Base-by-base conservation (phyloP, 2,329 filamentous ascomycete species). In the Alternaria novae-zelandiae region DNA sequence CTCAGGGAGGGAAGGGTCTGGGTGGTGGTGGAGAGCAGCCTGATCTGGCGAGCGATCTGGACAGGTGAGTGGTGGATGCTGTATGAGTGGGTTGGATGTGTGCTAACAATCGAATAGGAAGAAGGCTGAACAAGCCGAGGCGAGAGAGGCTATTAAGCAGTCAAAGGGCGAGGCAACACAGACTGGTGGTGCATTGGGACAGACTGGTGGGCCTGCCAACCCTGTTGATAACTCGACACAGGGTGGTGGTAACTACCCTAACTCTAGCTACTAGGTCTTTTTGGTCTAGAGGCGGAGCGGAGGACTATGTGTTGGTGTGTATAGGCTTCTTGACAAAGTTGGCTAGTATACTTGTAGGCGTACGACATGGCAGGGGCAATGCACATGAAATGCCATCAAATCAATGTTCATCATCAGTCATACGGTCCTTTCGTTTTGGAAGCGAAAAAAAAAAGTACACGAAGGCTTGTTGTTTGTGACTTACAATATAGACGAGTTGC, bases 91-190 rank as follows among this genome's bases (percentile, higher is more conserved):
- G 13, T 5, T 2, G 21, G 20, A 32, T 13, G 7, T 25, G 49
- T 58, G 57, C 67, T 72, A 47, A 73, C 26, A 12, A 20, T 28
- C 10, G 8, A 41, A 47, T 41, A 81, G 82, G 74, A 85, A 85
- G 76, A 85, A 85, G 74, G 81, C 77, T 3, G 83, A 85, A 76
- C 83, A 85, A 70, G 77, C 79, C 9, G 79, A 78, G 15, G 70
- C 77, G 23, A 70, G 83, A 45, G 79, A 83, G 56, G 76, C 74
- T 20, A 74, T 82, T 32, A 77, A 84, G 72, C 69, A 77, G 63
- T 64, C 81, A 67, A 79, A 80, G 70, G 58, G 73, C 60, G 62
- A 78, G 44, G 67, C 78, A 20, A 74, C 78, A 6, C 78, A 78
- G 70, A 80, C 79, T 50, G 83, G 76, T 8, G 83, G 83, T 10